phyloP scores from a whole-genome alignment of 2,329 filamentous ascomycete species.

The Colletotrichum magnum region DNA sequence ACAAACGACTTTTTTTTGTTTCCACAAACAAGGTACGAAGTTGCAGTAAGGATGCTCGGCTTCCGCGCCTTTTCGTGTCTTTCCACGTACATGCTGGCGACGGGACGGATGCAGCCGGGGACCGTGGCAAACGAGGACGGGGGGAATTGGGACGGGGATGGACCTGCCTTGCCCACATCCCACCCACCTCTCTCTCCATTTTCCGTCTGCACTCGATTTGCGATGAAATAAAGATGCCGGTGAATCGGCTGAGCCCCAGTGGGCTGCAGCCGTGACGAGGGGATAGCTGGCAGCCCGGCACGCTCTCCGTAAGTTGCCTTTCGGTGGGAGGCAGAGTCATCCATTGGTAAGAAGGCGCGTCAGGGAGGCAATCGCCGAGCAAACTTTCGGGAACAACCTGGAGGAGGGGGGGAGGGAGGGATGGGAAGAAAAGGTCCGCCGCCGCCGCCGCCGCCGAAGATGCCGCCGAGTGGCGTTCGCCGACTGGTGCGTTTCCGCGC shows the following conservation, averaged over 20 bases:
- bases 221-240: neutral
- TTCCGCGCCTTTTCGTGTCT: neutral
- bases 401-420: too few relatives aligned
- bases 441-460: neutral
- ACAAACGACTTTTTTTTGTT: neutral
- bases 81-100: neutral
- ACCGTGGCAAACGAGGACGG: too few relatives aligned
- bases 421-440: neutral
- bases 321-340: constrained; percentile 1
- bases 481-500: neutral
- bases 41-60: constrained; percentile 10
- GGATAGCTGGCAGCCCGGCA: too few relatives aligned
- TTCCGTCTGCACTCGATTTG: constrained; percentile 11
- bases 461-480: constrained; percentile 5
- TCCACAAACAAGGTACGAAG: neutral
- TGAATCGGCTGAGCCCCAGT: constrained; percentile 11
- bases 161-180: too few relatives aligned
- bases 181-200: too few relatives aligned
- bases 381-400: neutral
- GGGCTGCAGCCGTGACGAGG: neutral
- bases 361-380: neutral
- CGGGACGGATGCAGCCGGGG: neutral
- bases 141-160: too few relatives aligned
- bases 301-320: too few relatives aligned
- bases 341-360: neutral